Evolutionary conservation across 1,284 basidiomycete species (phyloP).

Genomic region (Cerioporus squamosus): DNA sequence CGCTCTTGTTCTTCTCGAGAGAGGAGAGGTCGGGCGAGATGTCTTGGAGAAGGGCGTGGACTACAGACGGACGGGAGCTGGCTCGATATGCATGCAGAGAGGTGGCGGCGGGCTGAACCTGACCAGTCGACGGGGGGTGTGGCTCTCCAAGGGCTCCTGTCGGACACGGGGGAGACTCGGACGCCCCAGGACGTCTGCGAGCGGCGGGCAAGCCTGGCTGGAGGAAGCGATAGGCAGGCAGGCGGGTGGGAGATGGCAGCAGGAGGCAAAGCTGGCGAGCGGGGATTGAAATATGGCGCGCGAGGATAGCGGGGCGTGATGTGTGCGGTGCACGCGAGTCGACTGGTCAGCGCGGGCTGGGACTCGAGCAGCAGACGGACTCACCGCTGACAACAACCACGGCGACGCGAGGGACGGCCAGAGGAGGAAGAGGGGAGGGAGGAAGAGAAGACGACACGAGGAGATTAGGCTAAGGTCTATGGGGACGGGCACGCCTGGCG

Average conservation of each 20-base stretch:
- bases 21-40: slow-evolving; percentile 30
- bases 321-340: slow-evolving; percentile 17
- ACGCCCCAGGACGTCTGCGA: slow-evolving; percentile 31
- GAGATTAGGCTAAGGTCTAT: slow-evolving; percentile 23
- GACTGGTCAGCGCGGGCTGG: slow-evolving; percentile 11
- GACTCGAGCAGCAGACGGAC: slow-evolving; percentile 1
- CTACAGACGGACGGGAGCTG: slow-evolving; percentile 28
- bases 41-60: slow-evolving; percentile 18
- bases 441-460: slow-evolving; percentile 28
- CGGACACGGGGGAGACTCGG: slow-evolving; percentile 23
- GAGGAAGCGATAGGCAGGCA: slow-evolving; percentile 30
- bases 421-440: slow-evolving; percentile 5
- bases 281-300: slow-evolving; percentile 27
- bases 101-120: slow-evolving; percentile 23
- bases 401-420: slow-evolving; percentile 15
- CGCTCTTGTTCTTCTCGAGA: slow-evolving; percentile 27
- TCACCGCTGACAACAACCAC: slow-evolving; percentile 26
- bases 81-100: slow-evolving; percentile 33
- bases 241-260: slow-evolving; percentile 35
- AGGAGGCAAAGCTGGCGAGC: slow-evolving; percentile 33
- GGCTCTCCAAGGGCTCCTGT: slow-evolving; percentile 23
- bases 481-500: slow-evolving; percentile 21
- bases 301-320: slow-evolving; percentile 23
- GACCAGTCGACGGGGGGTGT: slow-evolving; percentile 23
- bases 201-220: slow-evolving; percentile 28